Base-by-base conservation (phyloP, 768 basidiomycete genomes). In the Tylopilus subfusipes region DNA sequence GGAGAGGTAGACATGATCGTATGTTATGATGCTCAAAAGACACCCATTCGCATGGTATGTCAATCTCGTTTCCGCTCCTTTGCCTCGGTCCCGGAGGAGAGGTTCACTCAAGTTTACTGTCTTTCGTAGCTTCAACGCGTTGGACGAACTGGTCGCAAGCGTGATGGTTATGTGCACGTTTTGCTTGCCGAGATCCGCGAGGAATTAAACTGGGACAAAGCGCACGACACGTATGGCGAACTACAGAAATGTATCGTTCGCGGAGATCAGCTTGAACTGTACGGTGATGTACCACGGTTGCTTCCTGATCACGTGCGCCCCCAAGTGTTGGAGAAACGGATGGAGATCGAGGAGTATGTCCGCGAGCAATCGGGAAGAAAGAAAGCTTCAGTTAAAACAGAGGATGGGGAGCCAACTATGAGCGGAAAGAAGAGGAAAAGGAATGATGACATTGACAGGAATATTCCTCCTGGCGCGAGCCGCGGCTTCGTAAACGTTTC, bases 21-120 rank as follows among this genome's bases (percentile, higher is more conserved):
- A 45, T 98, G 95, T 64, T 99, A 98, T 68, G 97, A 99, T 61
- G 86, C 94, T 24, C 92, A 95, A 63, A 97, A 96, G 75, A 92
- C 92, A 1, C 89, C 95, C 1, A 94, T 98, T 57, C 91, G 95
- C 53, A 93, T 97, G 89, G 96, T 96, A 69, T 48, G 84, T 58
- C 22, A 42, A 38, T 19, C n/a, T n/a, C 10, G 36, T 33, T 27
- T 31, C 9, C 21, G 8, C 18, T 2, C 22, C n/a, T 11, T 25
- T 33, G 22, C 33, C 19, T 19, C 5, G 25, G n/a, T 33, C 38
- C 11, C 3, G 44, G 42, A 34, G 33, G 13, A 25, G 52, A 39
- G 50, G 24, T 25, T 49, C 24, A 42, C 45, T 48, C 54, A 29
- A 40, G 18, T 33, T 50, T 60, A 47, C 49, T 44, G 5, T 29